Evolutionary conservation across 768 basidiomycete genomes (phyloP), one percentile per base, ranked within the genome.

Genomic region (Rhodotorula paludigena): DNA sequence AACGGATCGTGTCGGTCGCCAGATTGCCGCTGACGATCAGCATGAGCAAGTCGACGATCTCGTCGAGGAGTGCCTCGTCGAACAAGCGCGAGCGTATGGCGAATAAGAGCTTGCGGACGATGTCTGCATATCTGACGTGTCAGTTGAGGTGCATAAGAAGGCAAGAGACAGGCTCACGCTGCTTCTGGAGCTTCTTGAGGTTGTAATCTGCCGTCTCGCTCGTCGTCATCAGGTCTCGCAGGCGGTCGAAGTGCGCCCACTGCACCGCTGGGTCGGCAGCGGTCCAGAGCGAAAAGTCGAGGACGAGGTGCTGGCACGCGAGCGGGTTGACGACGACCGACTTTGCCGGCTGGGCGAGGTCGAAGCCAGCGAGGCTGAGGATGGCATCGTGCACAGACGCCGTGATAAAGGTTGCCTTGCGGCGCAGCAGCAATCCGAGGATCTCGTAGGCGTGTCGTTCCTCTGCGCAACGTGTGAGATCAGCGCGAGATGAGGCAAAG

Each of bases 261-360:
- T 90, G 89, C n/a, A 96, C 85, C 56, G 89, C 89, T 25, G 80
- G 75, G 7, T 82, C 81, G 0, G 88, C 85, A 39, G 80, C 82
- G 0, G 89, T 85, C 93, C 93, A 97, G 18, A 96, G 84, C 58
- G 90, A 87, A 69, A 97, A 90, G 74, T 94, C 91, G 1, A 97
- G 84, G 0, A 89, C 90, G 55, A 97, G 83, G 8, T 86, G 84
- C 51, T 84, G 83, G 77, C 96, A 94, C 10, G 89, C 92, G 2
- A 87, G 81, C 9, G 86, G 81, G 74, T 94, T 94, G 57, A 86
- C 84, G 38, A 97, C 82, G 0, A 89, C 90, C 1, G 93, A 92
- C 63, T 84, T 82, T 38, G 90, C 87, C 18, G 90, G 88, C 9
- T 82, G 83, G 58, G 85, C 84, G 75, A 91, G 89, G 76, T 89